Conservation (phyloP, 495 filamentous ascomycete species). For the Aspergillus funiculosus region DNA sequence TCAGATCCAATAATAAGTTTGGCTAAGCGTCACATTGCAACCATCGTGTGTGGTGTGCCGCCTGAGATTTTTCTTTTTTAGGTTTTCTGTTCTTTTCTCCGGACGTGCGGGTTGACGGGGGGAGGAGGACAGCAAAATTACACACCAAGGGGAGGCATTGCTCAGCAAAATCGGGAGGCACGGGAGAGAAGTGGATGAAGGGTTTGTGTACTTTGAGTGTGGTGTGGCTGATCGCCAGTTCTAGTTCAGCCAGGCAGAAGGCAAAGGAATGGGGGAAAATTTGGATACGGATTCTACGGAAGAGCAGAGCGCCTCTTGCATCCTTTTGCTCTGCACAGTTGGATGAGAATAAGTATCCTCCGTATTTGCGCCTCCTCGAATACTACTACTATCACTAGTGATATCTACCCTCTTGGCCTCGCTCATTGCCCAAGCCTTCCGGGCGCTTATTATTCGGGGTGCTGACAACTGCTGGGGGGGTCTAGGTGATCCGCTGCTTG, state of each 20-base stretch:
- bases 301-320: slow-evolving; percentile 8
- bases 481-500: background rate
- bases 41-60: slow-evolving; percentile 24
- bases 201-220: slow-evolving; percentile 26
- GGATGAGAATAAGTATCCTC: background rate
- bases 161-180: slow-evolving; percentile 25
- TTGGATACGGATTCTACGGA: slow-evolving; percentile 9
- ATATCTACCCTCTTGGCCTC: background rate
- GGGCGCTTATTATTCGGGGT: background rate
- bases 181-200: slow-evolving; percentile 18
- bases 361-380: background rate
- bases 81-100: slow-evolving; percentile 1
- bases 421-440: background rate
- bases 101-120: slow-evolving; percentile 12
- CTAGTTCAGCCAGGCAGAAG: slow-evolving; percentile 24
- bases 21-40: slow-evolving; percentile 37
- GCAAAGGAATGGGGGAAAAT: slow-evolving; percentile 30
- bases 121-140: slow-evolving; percentile 4
- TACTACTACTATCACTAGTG: background rate
- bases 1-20: slow-evolving; percentile 39
- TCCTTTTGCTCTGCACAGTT: no score
- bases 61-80: slow-evolving; percentile 14
- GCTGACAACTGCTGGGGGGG: background rate
- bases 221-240: slow-evolving; percentile 32
- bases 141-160: slow-evolving; percentile 23